A percentile compares a stretch with the other conserved stretches of the same genome.
Conservation (phyloP, 2,329 filamentous ascomycete species). For the Clarireedia paspali region DNA sequence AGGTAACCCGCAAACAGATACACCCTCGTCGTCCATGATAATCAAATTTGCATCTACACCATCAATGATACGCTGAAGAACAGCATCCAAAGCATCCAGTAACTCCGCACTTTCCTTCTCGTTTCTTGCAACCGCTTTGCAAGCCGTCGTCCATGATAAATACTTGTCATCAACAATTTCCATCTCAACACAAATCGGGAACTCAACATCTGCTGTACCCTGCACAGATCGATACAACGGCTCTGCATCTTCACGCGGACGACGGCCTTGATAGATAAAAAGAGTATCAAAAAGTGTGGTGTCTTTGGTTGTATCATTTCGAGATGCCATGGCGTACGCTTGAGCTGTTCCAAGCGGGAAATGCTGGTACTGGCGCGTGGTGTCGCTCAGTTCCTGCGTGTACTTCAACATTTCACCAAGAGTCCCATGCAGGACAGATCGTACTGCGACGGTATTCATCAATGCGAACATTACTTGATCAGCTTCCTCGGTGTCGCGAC, state of each 20-base stretch:
- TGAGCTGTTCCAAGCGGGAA: constrained; percentile 69
- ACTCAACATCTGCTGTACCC: constrained; percentile 65
- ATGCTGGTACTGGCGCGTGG: constrained; percentile 64
- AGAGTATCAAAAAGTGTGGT: constrained; percentile 52
- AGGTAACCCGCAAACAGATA: constrained; percentile 60
- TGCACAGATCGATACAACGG: constrained; percentile 23
- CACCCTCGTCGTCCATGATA: constrained; percentile 39
- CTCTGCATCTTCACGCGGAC: constrained; percentile 12
- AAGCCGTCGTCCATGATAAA: constrained; percentile 66
- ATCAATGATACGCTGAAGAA: constrained; percentile 49
- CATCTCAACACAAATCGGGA: constrained; percentile 75
- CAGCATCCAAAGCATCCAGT: constrained; percentile 49
- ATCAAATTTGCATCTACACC: constrained; percentile 44
- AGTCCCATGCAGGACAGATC: constrained; percentile 65
- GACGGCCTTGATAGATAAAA: constrained; percentile 57
- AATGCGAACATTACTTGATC: constrained; percentile 72
- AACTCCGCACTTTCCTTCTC: constrained; percentile 40
- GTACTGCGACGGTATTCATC: constrained; percentile 82
- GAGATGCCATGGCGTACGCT: constrained; percentile 35
- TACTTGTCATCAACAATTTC: constrained; percentile 45
- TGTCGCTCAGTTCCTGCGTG: constrained; percentile 61
- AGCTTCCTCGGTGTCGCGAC: constrained; percentile 66
- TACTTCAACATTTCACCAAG: constrained; percentile 58
- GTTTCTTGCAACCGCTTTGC: constrained; percentile 49
- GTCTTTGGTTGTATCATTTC: constrained; percentile 15